Base-by-base conservation (phyloP, 2,329 filamentous ascomycete species). In the Aspergillus calidoustus region DNA sequence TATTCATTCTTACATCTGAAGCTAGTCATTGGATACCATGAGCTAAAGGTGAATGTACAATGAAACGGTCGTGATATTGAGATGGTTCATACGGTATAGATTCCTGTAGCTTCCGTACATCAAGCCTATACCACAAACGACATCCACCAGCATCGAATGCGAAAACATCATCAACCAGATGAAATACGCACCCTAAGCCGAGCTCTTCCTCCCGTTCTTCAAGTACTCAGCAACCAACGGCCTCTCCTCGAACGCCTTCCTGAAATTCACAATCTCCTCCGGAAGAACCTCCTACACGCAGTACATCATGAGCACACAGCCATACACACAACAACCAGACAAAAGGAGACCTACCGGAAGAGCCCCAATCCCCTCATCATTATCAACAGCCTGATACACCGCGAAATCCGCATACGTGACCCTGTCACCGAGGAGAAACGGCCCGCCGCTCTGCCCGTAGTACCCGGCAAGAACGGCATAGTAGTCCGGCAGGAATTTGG, bases 331-430 rank as follows among this genome's bases (percentile, higher is more conserved):
- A 61, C 11, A 34, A 13, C 3, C 6, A 38, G 2, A 38, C 31
- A 38, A 38, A 38, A 38, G 31, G 19, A 19, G 9, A 38, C 31
- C 41, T 54, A 78, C 76, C 19, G 74, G 73, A 6, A 77, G 63
- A 11, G 75, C 69, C 9, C 71, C 73, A 38, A 71, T 77, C 64
- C 65, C 66, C 25, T 65, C 58, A 43, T 80, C 74, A 28, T 79
- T 78, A 50, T 80, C 76, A 30, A 79, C 72, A 2, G 76, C 76
- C 54, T 78, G 74, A 59, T 75, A 79, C 2, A 80, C 65, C 0
- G 74, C 76, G 61, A 80, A 80, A 46, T 80, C 78, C 15, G 68
- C 72, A 43, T 80, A 80, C 4, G 73, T 76, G 54, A 79, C 59
- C 28, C 64, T 70, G 5, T 77, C 66, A 1, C 78, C 77, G 0